Conservation (phyloP, 2,329 filamentous ascomycete genomes). For the Elsinoe ampelina region DNA sequence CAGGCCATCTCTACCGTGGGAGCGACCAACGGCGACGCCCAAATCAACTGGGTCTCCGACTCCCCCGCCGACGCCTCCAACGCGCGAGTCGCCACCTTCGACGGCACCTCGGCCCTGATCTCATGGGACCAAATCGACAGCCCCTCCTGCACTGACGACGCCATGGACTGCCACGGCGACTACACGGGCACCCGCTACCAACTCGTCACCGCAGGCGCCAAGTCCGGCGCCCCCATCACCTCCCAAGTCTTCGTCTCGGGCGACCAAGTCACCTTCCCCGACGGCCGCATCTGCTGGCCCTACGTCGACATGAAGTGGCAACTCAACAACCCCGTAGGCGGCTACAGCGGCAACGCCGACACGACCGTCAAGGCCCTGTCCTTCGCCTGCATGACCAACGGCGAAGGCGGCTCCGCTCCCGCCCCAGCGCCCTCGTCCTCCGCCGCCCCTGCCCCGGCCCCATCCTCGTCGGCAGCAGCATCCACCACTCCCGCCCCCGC, state of each 20-base stretch:
- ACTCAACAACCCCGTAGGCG: constrained; percentile 27
- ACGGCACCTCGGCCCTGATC: constrained; percentile 44
- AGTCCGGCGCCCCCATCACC: constrained; percentile 42
- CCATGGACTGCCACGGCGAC: constrained; percentile 51
- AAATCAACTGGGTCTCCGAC: constrained; percentile 52
- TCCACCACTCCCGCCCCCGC: not conserved
- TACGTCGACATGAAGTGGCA: constrained; percentile 50
- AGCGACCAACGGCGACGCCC: constrained; percentile 44
- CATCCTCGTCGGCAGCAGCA: not conserved
- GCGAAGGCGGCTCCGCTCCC: constrained; percentile 12
- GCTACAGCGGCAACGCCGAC: constrained; percentile 21
- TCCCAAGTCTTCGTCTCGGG: constrained; percentile 50
- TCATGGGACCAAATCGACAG: constrained; percentile 53
- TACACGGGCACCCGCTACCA: constrained; percentile 54
- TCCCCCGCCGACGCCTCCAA: constrained; percentile 47
- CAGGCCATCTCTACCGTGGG: constrained; percentile 48
- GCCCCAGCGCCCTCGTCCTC: constrained; percentile 10
- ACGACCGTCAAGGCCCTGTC: constrained; percentile 37
- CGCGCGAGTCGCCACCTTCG: constrained; percentile 49
- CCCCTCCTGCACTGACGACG: constrained; percentile 47
- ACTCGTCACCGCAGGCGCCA: constrained; percentile 44
- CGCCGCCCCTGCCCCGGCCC: constrained; percentile 6
- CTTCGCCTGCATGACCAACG: constrained; percentile 41
- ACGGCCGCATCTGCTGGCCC: constrained; percentile 53
- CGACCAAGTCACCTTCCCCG: constrained; percentile 52